A percentile compares a stretch with the other conserved stretches of the same genome.
phyloP scores from a whole-genome alignment of 495 filamentous ascomycete genomes.

The Tuber microsphaerosporum region DNA sequence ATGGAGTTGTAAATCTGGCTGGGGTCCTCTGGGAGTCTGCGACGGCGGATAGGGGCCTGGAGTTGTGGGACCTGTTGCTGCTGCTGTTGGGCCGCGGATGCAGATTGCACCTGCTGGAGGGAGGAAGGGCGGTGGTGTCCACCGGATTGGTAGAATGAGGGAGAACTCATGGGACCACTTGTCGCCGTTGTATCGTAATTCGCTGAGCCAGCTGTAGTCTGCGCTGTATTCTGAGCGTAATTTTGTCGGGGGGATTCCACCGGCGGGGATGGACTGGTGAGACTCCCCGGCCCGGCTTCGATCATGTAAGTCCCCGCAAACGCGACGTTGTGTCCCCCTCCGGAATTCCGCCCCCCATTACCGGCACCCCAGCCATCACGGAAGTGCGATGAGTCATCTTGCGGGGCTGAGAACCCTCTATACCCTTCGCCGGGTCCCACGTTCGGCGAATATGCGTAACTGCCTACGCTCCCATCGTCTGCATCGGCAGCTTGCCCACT shows the following conservation, averaged over 20 bases:
- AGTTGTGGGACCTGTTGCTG: conserved; percentile 44
- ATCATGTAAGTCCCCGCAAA: conserved; percentile 63
- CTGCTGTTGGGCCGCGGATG: conserved; percentile 45
- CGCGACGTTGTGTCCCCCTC: conserved; percentile 23
- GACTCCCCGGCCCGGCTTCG: conserved; percentile 55
- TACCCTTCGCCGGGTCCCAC: conserved; percentile 34
- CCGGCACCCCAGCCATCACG: conserved; percentile 10
- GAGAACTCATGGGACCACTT: conserved; percentile 28
- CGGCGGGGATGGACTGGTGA: conserved; percentile 52
- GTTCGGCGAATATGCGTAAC: conserved; percentile 37
- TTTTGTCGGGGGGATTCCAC: conserved; percentile 36
- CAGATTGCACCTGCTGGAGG: conserved; percentile 49
- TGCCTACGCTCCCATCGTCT: conserved; percentile 35
- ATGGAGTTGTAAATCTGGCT: conserved; percentile 82
- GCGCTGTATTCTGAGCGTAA: conserved; percentile 36
- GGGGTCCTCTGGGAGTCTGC: conserved; percentile 60
- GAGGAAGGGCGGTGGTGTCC: conserved; percentile 42
- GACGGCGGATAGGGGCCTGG: conserved; percentile 44
- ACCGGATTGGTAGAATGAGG: conserved; percentile 39
- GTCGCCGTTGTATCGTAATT: conserved; percentile 36
- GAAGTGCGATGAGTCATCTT: conserved; percentile 9
- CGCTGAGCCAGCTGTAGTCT: conserved; percentile 31
- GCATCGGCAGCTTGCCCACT: conserved; percentile 51
- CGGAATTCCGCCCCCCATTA: conserved; percentile 24
- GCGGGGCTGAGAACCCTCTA: conserved; percentile 36